Base-by-base conservation (phyloP, 2,329 filamentous ascomycete genomes). In the Penicillium frequentans region DNA sequence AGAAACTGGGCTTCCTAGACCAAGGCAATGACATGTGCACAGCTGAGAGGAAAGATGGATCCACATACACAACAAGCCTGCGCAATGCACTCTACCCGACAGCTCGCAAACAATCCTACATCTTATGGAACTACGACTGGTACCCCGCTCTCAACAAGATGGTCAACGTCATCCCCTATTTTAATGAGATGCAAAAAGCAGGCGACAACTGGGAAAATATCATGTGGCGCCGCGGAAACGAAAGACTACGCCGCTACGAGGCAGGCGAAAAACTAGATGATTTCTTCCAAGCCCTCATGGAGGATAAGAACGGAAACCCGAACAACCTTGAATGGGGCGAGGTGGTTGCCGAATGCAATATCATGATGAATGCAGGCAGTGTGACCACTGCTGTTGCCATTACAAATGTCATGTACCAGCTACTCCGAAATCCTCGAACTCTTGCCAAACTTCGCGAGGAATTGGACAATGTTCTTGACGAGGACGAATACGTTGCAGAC, bases 221-320 rank as follows among this genome's bases (percentile, higher is more conserved):
- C 52, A 77, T 81, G 2, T 73, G 76, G 51, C 77, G 79, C 44
- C 78, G 78, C 1, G 73, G 80, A 0, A 75, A 70, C 45, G 55
- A 65, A 51, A 64, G 67, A 26, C 65, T 70, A 4, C 61, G 67
- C 5, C 68, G 70, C 19, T 69, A 73, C 58, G 65, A 77, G 23
- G 71, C 70, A 0, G 83, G 83, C 24, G 83, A 86, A 68, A 81
- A 81, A 58, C 74, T 86, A 0, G 79, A 83, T 45, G 84, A 86
- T 62, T 86, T 86, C 70, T 85, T 86, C 73, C 74, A 80, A 52
- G 75, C 77, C 0, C 67, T 86, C 5, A 83, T 86, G 80, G 80
- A 81, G 47, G 77, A 79, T 58, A 80, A 79, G 59, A 76, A 77
- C 39, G 77, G 78, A 0, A 67, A 69, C 8, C 67, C 76, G 1